Evolutionary conservation across 345 rosid species (phyloP).

Genomic region (Eucalyptus pumila): DNA sequence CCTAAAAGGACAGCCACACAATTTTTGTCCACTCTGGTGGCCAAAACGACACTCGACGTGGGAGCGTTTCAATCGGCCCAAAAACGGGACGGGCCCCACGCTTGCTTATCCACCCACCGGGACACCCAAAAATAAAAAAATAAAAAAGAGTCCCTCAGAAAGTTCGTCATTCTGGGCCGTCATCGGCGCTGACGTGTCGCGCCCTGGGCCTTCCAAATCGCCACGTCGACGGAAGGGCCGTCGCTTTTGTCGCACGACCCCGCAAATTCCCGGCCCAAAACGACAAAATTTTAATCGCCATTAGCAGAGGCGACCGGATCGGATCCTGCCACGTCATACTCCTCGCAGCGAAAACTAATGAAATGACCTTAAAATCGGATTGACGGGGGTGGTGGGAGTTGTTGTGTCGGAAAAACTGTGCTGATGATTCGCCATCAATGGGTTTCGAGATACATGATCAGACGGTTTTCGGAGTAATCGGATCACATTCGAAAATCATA

Average conservation of each 20-base stretch:
- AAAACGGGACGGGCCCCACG: neutral
- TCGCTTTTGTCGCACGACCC: neutral
- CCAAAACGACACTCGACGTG: neutral
- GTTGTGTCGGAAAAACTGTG: neutral
- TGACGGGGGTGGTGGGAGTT: neutral
- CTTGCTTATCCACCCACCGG: neutral
- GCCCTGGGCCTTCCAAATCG: neutral
- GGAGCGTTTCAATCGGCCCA: neutral
- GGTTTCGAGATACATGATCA: neutral
- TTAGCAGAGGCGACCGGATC: neutral
- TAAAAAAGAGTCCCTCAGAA: neutral
- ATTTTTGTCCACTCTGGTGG: neutral
- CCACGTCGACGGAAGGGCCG: neutral
- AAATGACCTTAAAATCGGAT: neutral
- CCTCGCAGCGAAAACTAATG: neutral
- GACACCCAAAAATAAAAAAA: neutral
- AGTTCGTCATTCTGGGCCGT: neutral
- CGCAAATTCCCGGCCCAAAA: neutral
- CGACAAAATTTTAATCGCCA: neutral
- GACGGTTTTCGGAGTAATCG: neutral
- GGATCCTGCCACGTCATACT: neutral
- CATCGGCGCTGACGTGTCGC: neutral
- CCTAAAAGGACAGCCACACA: neutral
- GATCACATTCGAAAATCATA: neutral
- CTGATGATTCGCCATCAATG: neutral